Conservation (phyloP, 805 yeast species). For the Hanseniaspora pseudoguilliermondii region DNA sequence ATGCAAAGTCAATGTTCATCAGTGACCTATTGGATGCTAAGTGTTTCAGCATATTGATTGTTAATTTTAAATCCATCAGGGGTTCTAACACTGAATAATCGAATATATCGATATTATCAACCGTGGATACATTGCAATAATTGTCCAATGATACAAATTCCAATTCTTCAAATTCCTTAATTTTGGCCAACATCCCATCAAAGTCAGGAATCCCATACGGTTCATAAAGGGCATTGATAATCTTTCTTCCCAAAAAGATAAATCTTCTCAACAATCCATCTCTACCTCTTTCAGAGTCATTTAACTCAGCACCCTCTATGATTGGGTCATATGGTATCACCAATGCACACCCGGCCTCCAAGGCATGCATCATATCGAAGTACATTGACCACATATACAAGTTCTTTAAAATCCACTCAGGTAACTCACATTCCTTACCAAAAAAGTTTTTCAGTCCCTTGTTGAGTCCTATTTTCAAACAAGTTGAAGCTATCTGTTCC, state of each 20-base stretch:
- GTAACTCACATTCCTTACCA: slow-evolving; percentile 16
- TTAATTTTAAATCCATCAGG: slow-evolving; percentile 1
- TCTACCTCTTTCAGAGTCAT: slow-evolving; percentile 10
- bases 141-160: slow-evolving; percentile 2
- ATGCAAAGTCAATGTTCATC: background rate
- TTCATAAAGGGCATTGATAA: slow-evolving; percentile 6
- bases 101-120: slow-evolving; percentile 6
- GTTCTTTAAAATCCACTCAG: slow-evolving; percentile 17
- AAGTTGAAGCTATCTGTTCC: slow-evolving; percentile 19
- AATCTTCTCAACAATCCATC: slow-evolving; percentile 10
- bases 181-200: slow-evolving; percentile 8
- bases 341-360: slow-evolving; percentile 21
- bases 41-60: background rate
- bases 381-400: slow-evolving; percentile 23
- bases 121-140: slow-evolving; percentile 1
- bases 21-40: background rate
- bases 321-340: slow-evolving; percentile 12
- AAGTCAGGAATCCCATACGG: slow-evolving; percentile 12
- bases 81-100: slow-evolving; percentile 8
- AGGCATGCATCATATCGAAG: slow-evolving; percentile 20
- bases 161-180: slow-evolving; percentile 3
- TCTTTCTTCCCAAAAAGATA: slow-evolving; percentile 9
- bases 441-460: slow-evolving; percentile 17
- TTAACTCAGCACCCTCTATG: slow-evolving; percentile 1
- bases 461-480: slow-evolving; percentile 16